A percentile compares a stretch with the other conserved stretches of the same genome.
Evolutionary conservation across 768 basidiomycete species (phyloP).

Genomic region (Daedaleopsis nitida): DNA sequence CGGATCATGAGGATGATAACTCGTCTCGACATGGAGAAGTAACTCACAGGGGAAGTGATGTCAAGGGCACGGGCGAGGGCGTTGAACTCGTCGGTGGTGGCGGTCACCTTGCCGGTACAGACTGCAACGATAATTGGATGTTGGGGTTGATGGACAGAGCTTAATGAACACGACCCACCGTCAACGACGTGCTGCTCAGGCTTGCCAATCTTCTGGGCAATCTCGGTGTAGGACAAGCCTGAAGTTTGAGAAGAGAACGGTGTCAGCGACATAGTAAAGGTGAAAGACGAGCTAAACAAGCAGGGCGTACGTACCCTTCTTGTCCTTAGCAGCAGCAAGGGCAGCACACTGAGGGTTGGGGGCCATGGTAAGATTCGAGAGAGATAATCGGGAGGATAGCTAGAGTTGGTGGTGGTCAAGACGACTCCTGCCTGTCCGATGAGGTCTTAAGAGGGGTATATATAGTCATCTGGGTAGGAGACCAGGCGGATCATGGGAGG

Average conservation of each 20-base stretch:
- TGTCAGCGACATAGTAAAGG: not conserved
- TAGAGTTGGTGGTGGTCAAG: not conserved
- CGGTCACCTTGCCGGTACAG: constrained; percentile 27
- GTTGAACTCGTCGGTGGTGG: constrained; percentile 32
- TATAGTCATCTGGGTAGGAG: constrained; percentile 9
- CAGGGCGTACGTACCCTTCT: constrained; percentile 42
- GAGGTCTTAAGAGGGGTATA: constrained; percentile 2
- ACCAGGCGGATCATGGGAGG: constrained; percentile 8
- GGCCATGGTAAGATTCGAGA: constrained; percentile 38
- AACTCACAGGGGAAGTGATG: constrained; percentile 28
- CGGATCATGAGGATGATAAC: not conserved
- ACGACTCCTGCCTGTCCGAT: not conserved
- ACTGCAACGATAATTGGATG: constrained; percentile 12
- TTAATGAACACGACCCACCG: constrained; percentile 41
- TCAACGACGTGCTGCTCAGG: constrained; percentile 51
- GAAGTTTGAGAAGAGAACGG: not conserved
- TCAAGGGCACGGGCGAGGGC: constrained; percentile 29
- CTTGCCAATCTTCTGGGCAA: constrained; percentile 48
- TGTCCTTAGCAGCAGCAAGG: constrained; percentile 51
- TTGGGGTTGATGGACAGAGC: not conserved
- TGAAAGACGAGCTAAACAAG: not conserved
- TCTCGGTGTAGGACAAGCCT: constrained; percentile 51
- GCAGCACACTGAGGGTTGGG: constrained; percentile 61
- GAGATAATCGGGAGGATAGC: not conserved
- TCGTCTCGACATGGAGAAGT: too few species aligned